Percentiles rank a stretch among this genome's conserved stretches.
Conservation (phyloP, 2,329 filamentous ascomycete genomes). For the Colletotrichum liriopes region DNA sequence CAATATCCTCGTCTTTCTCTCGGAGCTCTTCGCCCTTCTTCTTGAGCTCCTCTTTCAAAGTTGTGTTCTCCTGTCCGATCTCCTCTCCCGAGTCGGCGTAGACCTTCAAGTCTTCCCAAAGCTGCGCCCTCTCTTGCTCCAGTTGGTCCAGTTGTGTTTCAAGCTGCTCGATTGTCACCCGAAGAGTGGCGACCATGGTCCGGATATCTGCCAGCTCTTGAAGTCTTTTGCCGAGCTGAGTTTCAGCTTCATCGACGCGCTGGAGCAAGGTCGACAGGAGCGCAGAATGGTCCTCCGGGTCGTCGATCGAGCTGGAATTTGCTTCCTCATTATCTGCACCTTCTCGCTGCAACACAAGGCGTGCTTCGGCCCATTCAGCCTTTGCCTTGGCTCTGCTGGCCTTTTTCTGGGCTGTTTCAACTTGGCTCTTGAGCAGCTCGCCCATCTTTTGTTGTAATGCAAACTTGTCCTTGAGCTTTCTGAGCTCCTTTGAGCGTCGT, state of each 20-base stretch:
- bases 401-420: not conserved
- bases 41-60: not conserved
- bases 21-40: not conserved
- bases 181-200: not conserved
- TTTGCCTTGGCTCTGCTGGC: not conserved
- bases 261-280: not conserved
- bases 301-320: not conserved
- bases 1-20: not conserved
- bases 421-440: not conserved
- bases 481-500: constrained; percentile 4
- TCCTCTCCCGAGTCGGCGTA: not conserved
- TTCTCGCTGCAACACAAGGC: not conserved
- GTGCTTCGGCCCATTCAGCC: not conserved
- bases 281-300: not conserved
- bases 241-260: constrained; percentile 3
- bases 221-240: not conserved
- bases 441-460: not conserved
- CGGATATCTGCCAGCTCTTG: not conserved
- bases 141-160: not conserved
- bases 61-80: not conserved
- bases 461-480: not conserved
- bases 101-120: not conserved
- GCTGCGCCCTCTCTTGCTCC: not conserved
- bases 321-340: not conserved
- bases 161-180: not conserved